phyloP scores from a whole-genome alignment of 805 yeast genomes.

The Monosporozyma solicola region DNA sequence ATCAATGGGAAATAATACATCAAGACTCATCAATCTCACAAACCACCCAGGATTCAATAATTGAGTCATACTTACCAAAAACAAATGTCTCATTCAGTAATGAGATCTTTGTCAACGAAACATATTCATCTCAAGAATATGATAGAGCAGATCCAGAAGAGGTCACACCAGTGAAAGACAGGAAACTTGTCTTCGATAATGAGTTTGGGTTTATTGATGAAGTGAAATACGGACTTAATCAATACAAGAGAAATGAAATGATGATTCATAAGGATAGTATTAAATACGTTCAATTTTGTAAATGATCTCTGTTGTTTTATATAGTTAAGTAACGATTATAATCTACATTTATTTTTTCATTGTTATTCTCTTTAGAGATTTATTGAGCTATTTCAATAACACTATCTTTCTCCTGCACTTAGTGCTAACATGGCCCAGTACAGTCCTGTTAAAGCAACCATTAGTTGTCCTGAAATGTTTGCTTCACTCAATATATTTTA shows the following conservation, averaged over 20 bases:
- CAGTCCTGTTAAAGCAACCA: too few relatives aligned
- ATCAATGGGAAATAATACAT: conserved; percentile 20
- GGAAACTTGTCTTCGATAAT: conserved; percentile 3
- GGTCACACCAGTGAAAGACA: neutral
- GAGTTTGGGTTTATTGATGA: conserved; percentile 15
- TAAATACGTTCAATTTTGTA: conserved; percentile 56
- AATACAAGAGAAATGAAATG: conserved; percentile 59
- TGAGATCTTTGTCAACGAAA: conserved; percentile 22
- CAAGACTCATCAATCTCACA: conserved; percentile 1
- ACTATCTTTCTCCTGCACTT: too few relatives aligned
- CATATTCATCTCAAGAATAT: conserved; percentile 24
- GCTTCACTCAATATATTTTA: too few relatives aligned
- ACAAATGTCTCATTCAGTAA: conserved; percentile 20
- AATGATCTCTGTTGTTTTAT: neutral
- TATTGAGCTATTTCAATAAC: too few relatives aligned
- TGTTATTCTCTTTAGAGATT: too few relatives aligned
- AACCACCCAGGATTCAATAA: neutral
- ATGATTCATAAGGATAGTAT: conserved; percentile 55
- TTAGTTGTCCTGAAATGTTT: too few relatives aligned
- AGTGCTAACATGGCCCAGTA: too few relatives aligned
- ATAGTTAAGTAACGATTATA: too few relatives aligned
- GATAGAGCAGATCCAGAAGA: conserved; percentile 18
- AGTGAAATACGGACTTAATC: conserved; percentile 58
- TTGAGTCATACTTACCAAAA: neutral
- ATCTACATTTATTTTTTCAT: too few relatives aligned